Base-by-base conservation (phyloP, 1,284 basidiomycete genomes). In the Wallemia ichthyophaga region DNA sequence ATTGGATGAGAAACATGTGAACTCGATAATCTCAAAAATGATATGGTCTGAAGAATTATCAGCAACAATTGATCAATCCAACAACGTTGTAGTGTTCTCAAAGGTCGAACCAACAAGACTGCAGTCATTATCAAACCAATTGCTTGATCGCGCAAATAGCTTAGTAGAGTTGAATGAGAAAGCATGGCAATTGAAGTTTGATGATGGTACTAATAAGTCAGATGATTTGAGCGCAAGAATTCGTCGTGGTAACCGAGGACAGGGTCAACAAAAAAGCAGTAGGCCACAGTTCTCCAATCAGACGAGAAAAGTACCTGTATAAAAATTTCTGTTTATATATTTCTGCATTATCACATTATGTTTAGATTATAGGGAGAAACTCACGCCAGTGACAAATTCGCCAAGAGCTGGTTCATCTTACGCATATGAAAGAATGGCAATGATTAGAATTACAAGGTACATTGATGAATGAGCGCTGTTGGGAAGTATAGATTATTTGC, bases 141-240 rank as follows among this genome's bases (percentile, higher is more conserved):
- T 98, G 57, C 83, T 92, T 2, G 91, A 96, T 66, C 85, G 86
- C 71, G 79, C 89, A 25, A 80, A 78, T 55, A 73, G 76, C 31
- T 75, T 96, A 77, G 80, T 92, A n/a, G 92, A 96, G 68, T 82
- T 85, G 68, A 96, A 91, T 69, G 91, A 96, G 72, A 92, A 95
- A 74, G 74, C 79, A n/a, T 73, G 96, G 59, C 91, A 96, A 69
- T 70, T 77, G 65, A 92, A 92, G 71, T 77, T 92, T 63, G 85
- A 86, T 56, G 76, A 76, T 17, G 71, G 73, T 54, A 71, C 73
- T 27, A 74, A 75, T 21, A 85, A 82, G 76, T 75, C 75, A 32
- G 84, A 84, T 59, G 74, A 66, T 21, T 63, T 64, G 19, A 64
- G 65, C 25, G 64, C 64, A 9, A 65, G 63, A 23, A 65, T 65